Conservation (phyloP, 305 asterid species). For the Caryopteris hybrid region DNA sequence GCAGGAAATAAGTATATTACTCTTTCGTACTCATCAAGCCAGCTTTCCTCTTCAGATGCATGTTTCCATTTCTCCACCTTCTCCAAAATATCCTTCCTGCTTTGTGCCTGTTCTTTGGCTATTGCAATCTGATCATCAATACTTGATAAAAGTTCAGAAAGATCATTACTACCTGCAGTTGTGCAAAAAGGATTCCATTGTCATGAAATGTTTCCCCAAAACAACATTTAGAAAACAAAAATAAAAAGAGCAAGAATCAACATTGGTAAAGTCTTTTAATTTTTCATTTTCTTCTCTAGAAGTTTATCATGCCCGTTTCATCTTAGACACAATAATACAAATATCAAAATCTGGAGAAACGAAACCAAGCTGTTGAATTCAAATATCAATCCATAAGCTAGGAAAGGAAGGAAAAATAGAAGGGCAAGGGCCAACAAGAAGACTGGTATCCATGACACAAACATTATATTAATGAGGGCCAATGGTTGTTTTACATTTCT, state of each 20-base stretch:
- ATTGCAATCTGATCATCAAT: slow-evolving; percentile 63
- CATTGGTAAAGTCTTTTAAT: neutral
- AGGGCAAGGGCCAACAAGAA: neutral
- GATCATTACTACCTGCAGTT: slow-evolving; percentile 49
- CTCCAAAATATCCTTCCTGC: slow-evolving; percentile 79
- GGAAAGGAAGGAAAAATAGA: neutral
- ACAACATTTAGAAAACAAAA: neutral
- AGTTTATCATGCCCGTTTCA: neutral
- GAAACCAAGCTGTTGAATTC: neutral
- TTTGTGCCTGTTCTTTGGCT: slow-evolving; percentile 68
- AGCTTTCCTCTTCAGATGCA: slow-evolving; percentile 70
- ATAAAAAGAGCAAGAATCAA: neutral
- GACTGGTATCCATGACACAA: neutral
- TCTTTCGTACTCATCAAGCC: slow-evolving; percentile 89
- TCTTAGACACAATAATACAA: neutral
- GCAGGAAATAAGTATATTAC: slow-evolving; percentile 31
- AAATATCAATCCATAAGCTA: neutral
- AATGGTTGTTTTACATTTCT: neutral
- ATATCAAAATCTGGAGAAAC: neutral
- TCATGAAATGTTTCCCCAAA: neutral
- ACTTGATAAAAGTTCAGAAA: slow-evolving; percentile 54
- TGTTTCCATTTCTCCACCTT: slow-evolving; percentile 81
- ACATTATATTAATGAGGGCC: neutral
- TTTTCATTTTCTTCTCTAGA: neutral
- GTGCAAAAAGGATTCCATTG: slow-evolving; percentile 14